phyloP scores from a whole-genome alignment of 345 rosid genomes.

The Atalantia buxifolia region DNA sequence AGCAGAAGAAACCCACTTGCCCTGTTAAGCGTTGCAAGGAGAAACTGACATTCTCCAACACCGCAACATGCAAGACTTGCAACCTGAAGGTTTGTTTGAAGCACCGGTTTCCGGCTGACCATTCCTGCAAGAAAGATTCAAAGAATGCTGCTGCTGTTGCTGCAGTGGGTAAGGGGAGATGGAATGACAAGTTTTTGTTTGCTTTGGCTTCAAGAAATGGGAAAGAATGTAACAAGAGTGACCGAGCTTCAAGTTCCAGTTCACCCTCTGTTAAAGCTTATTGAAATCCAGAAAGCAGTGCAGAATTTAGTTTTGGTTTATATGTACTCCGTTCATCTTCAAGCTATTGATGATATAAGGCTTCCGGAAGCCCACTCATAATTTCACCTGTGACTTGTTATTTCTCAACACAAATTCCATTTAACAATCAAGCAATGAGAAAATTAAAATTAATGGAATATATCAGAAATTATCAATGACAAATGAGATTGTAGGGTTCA shows the following conservation, averaged over 20 bases:
- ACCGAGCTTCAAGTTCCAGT: constrained; percentile 20
- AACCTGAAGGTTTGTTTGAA: constrained; percentile 63
- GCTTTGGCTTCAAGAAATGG: constrained; percentile 49
- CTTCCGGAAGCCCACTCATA: background rate
- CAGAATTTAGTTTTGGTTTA: background rate
- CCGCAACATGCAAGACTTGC: constrained; percentile 67
- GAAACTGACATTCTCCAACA: constrained; percentile 61
- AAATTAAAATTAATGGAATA: background rate
- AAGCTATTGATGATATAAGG: background rate
- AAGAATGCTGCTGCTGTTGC: background rate
- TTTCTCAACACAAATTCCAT: background rate
- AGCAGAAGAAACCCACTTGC: constrained; percentile 64
- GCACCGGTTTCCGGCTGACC: constrained; percentile 78
- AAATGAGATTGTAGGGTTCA: background rate
- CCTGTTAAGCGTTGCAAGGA: constrained; percentile 68
- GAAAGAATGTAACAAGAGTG: constrained; percentile 42
- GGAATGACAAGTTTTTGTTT: constrained; percentile 57
- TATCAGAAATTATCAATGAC: background rate
- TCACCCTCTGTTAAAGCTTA: constrained; percentile 32
- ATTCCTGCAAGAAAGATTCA: constrained; percentile 40
- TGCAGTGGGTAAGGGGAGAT: constrained; percentile 8
- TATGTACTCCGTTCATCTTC: background rate
- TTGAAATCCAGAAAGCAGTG: constrained; percentile 9
- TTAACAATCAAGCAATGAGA: background rate
- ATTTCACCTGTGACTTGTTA: background rate